These are phyloP conservation scores for barley (Hordeum vulgare) DNA, from an alignment of 176 grass and related monocot genomes.

Conservation along the genomic window DNA sequence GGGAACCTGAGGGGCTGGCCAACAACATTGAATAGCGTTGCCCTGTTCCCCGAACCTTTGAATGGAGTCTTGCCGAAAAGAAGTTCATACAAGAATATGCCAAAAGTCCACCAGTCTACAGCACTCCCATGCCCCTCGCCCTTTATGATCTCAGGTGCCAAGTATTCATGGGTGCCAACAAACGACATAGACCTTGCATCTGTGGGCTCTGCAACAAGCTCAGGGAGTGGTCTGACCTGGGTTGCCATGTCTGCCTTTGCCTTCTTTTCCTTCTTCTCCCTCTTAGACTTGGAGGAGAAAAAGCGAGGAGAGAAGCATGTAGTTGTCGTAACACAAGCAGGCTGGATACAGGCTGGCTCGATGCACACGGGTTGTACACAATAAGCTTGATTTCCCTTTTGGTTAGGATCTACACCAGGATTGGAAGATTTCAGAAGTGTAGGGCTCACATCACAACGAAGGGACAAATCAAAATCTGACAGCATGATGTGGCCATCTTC, in stretches of 20 bases:
- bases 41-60: conserved; percentile 71
- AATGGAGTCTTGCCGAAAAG: conserved; percentile 77
- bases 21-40: conserved; percentile 78
- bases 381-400: conserved; percentile 40
- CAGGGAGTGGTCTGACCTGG: conserved; percentile 63
- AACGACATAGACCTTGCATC: conserved; percentile 86
- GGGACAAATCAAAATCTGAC: conserved; percentile 81
- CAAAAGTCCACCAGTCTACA: conserved; percentile 90
- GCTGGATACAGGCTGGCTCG: conserved; percentile 58
- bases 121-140: conserved; percentile 84
- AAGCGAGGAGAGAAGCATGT: conserved; percentile 65
- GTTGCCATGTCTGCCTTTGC: conserved; percentile 47
- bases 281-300: conserved; percentile 67
- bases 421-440: conserved; percentile 64
- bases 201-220: conserved; percentile 69
- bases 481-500: conserved; percentile 92
- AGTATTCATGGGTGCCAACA: conserved; percentile 76
- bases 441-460: conserved; percentile 60
- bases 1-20: conserved; percentile 65
- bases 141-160: conserved; percentile 80
- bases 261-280: conserved; percentile 45
- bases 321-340: conserved; percentile 46
- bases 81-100: conserved; percentile 85
- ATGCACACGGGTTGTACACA: conserved; percentile 58
- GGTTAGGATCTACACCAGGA: conserved; percentile 31